phyloP scores from a whole-genome alignment of 2,329 filamentous ascomycete species.

The Monosporascus sp. region DNA sequence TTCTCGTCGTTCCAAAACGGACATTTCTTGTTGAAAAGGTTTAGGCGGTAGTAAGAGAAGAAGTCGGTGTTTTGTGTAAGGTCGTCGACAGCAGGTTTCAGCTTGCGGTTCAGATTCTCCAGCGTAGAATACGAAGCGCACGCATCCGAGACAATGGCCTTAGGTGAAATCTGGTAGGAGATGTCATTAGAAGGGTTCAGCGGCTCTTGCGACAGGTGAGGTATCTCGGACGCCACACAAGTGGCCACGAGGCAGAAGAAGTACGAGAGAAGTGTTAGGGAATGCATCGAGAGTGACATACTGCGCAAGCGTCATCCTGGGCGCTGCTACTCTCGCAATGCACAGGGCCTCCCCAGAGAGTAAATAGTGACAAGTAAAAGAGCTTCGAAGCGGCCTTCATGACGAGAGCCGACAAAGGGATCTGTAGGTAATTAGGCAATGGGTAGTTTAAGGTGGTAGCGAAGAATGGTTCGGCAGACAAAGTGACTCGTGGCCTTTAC shows the following conservation, averaged over 20 bases:
- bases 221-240: constrained; percentile 17
- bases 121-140: constrained; percentile 91
- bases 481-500: neutral
- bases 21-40: constrained; percentile 89
- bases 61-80: constrained; percentile 89
- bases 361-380: constrained; percentile 52
- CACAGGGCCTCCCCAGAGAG: constrained; percentile 45
- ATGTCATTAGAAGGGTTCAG: constrained; percentile 34
- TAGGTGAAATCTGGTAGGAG: constrained; percentile 69
- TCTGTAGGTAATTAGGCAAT: neutral
- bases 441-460: neutral
- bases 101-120: constrained; percentile 71
- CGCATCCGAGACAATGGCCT: constrained; percentile 85
- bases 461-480: neutral
- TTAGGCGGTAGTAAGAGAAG: constrained; percentile 95
- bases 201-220: constrained; percentile 12
- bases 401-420: constrained; percentile 11
- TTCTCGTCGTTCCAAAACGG: constrained; percentile 94
- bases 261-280: constrained; percentile 9
- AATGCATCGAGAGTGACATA: constrained; percentile 33
- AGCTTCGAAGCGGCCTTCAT: constrained; percentile 51
- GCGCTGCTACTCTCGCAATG: constrained; percentile 36
- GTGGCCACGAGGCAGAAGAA: constrained; percentile 11
- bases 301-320: constrained; percentile 45
- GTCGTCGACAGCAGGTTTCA: constrained; percentile 72